Conservation (phyloP, 169 alveolate genomes). For the Cryptosporidium felis region DNA sequence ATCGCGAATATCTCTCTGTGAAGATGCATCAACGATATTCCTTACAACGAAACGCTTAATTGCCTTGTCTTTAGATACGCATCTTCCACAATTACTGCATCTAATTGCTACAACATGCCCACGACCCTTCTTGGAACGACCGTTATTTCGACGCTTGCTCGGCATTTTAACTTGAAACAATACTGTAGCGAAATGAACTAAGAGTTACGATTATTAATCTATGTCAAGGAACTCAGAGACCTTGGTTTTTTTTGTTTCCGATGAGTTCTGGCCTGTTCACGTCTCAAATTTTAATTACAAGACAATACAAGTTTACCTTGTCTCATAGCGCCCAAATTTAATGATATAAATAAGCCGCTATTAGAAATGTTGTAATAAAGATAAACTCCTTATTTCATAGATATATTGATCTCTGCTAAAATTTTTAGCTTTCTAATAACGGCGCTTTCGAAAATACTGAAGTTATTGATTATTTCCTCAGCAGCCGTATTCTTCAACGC, state of each 20-base stretch:
- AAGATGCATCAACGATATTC: conserved; percentile 98
- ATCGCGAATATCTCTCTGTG: conserved; percentile 97
- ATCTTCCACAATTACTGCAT: conserved; percentile 98
- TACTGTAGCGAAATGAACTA: neutral
- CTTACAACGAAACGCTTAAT: conserved; percentile 97
- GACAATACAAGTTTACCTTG: neutral
- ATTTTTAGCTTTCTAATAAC: neutral
- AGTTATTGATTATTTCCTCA: neutral
- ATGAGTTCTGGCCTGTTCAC: too few relatives aligned
- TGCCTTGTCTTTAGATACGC: conserved; percentile 99
- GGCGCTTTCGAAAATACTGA: neutral
- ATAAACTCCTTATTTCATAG: neutral
- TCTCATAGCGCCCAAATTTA: conserved; percentile 44
- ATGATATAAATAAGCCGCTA: neutral
- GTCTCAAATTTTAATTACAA: neutral
- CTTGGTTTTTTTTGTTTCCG: too few relatives aligned
- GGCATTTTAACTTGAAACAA: conserved; percentile 94
- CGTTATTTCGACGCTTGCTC: conserved; percentile 98
- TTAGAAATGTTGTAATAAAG: neutral
- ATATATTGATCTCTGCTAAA: neutral
- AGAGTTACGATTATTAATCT: neutral
- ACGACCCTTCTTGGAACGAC: conserved; percentile 98
- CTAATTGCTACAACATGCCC: conserved; percentile 97
- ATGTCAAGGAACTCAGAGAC: neutral
- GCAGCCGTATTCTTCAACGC: neutral